A percentile compares a stretch with the other conserved stretches of the same genome.
phyloP scores from a whole-genome alignment of 139 green algal species.

The Chlorella sorokiniana region DNA sequence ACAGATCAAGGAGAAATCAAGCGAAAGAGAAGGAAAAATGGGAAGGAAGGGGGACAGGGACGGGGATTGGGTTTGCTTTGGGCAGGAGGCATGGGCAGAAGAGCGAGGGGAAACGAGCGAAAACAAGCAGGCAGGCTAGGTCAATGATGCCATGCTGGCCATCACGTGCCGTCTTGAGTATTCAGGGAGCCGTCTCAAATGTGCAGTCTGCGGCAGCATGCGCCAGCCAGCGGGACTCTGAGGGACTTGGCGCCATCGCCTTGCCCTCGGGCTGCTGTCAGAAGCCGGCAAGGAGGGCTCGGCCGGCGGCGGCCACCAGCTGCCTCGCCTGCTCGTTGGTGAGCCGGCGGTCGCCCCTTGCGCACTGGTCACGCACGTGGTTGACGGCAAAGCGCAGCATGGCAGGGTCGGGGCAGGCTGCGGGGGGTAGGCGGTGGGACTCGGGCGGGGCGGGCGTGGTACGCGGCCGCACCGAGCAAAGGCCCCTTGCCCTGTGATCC shows the following conservation, averaged over 20 bases:
- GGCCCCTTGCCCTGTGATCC: not conserved
- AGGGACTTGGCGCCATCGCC: not conserved
- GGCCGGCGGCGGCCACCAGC: not conserved
- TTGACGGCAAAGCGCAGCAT: slow-evolving; percentile 16
- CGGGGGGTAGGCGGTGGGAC: not conserved
- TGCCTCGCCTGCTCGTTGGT: not conserved
- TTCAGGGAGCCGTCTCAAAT: no score
- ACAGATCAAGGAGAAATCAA: not conserved
- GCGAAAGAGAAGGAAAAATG: not conserved
- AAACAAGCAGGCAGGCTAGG: no score
- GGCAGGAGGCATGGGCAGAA: no score
- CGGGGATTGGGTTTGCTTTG: no score
- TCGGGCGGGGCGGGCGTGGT: not conserved
- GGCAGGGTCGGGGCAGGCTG: slow-evolving; percentile 14
- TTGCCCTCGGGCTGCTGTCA: not conserved
- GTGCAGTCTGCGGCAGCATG: no score
- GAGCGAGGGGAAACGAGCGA: not conserved
- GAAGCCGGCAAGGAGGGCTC: slow-evolving; percentile 5
- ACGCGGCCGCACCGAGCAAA: no score
- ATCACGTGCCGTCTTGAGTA: no score
- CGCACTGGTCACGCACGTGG: not conserved
- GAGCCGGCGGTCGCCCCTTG: not conserved
- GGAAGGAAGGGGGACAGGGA: no score
- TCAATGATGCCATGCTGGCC: no score
- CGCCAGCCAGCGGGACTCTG: no score